phyloP scores from a whole-genome alignment of 495 filamentous ascomycete species.

The Aspergillus cristatus region DNA sequence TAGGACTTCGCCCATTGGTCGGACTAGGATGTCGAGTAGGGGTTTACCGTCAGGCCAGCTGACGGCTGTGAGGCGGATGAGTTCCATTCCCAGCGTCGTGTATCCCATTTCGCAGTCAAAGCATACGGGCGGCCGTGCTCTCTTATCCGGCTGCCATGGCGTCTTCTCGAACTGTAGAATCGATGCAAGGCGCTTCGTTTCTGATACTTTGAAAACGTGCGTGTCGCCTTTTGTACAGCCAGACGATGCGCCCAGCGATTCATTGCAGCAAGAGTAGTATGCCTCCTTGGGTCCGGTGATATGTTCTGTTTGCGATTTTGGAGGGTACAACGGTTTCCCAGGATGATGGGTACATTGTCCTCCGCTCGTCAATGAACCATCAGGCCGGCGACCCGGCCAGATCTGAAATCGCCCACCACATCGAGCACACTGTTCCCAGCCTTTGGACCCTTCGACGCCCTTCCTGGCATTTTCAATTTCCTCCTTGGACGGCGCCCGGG shows the following conservation, averaged over 20 bases:
- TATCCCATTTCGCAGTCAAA: constrained; percentile 99
- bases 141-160: constrained; percentile 45
- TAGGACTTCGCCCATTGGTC: constrained; percentile 71
- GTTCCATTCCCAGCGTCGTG: constrained; percentile 74
- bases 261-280: constrained; percentile 69
- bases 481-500: constrained; percentile 46
- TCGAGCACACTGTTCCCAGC: constrained; percentile 83
- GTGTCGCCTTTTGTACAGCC: constrained; percentile 61
- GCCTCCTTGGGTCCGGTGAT: constrained; percentile 39
- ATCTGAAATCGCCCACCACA: constrained; percentile 83
- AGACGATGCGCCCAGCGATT: constrained; percentile 52
- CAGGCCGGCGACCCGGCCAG: constrained; percentile 75
- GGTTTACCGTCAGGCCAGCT: constrained; percentile 72
- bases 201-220: constrained; percentile 84
- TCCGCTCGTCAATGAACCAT: constrained; percentile 69
- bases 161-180: constrained; percentile 74
- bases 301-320: constrained; percentile 36
- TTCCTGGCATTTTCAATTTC: constrained; percentile 54
- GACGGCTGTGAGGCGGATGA: constrained; percentile 79
- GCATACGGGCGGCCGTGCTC: constrained; percentile 45
- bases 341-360: constrained; percentile 73
- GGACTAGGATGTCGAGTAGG: constrained; percentile 77
- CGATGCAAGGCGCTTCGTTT: constrained; percentile 64
- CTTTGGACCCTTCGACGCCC: constrained; percentile 54
- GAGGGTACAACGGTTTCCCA: constrained; percentile 49